Percentiles rank a stretch among this genome's conserved stretches.
Evolutionary conservation across 768 basidiomycete genomes (phyloP).

Genomic region (Fistulinella prunicolor): DNA sequence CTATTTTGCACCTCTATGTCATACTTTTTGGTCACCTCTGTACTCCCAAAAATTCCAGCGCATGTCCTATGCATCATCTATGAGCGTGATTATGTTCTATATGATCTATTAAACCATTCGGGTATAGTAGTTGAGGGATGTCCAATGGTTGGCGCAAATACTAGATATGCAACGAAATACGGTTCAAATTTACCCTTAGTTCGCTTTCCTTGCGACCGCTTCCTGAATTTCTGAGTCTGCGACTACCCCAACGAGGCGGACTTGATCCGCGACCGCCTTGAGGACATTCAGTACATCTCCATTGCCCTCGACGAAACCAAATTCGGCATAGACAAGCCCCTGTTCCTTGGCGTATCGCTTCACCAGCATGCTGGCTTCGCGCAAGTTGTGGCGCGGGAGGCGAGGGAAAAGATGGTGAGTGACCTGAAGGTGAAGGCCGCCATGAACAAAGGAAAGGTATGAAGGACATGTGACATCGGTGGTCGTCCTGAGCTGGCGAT

Average conservation of each 20-base stretch:
- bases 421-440: conserved; percentile 96
- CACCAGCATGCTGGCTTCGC: conserved; percentile 75
- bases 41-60: conserved; percentile 37
- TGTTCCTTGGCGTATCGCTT: conserved; percentile 87
- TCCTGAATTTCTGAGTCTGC: conserved; percentile 72
- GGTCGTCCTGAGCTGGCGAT: conserved; percentile 95
- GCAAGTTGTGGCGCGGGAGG: conserved; percentile 89
- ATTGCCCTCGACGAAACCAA: conserved; percentile 87
- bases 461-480: conserved; percentile 90
- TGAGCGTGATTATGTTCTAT: conserved; percentile 15
- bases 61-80: conserved; percentile 34
- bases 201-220: conserved; percentile 50
- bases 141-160: background rate
- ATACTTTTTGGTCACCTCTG: conserved; percentile 22
- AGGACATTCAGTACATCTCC: conserved; percentile 80
- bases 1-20: conserved; percentile 22
- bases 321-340: conserved; percentile 84
- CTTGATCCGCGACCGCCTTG: conserved; percentile 82
- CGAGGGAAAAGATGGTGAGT: conserved; percentile 97
- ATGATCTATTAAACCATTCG: background rate
- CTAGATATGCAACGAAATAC: background rate
- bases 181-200: conserved; percentile 4
- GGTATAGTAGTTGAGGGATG: conserved; percentile 10
- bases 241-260: conserved; percentile 76
- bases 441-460: conserved; percentile 85